Conservation (phyloP, 2,329 filamentous ascomycete species). For the Trichoderma koningiopsis region DNA sequence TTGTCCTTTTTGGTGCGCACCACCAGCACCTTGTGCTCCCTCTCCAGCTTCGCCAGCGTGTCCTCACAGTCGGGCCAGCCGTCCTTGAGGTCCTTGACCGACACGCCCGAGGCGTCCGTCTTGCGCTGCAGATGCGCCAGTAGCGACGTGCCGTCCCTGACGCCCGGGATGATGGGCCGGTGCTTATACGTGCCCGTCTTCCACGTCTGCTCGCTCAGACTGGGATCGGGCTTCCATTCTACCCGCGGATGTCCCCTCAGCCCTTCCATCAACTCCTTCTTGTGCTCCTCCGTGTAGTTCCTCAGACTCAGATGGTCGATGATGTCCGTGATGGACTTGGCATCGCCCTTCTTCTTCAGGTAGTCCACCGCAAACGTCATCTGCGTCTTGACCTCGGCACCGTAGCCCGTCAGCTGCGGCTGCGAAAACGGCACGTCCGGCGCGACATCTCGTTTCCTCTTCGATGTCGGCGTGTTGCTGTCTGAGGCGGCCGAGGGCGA, state of each 20-base stretch:
- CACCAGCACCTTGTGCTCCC: conserved; percentile 77
- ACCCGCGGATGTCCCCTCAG: conserved; percentile 66
- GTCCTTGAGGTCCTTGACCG: conserved; percentile 90
- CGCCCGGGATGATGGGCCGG: conserved; percentile 76
- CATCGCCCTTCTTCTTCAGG: conserved; percentile 69
- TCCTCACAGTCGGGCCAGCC: conserved; percentile 88
- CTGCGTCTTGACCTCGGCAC: conserved; percentile 81
- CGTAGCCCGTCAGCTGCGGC: conserved; percentile 73
- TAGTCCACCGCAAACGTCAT: conserved; percentile 85
- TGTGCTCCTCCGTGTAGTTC: conserved; percentile 60
- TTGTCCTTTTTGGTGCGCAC: conserved; percentile 92
- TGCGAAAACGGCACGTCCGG: conserved; percentile 69
- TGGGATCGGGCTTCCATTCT: conserved; percentile 56
- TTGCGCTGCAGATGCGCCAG: conserved; percentile 80
- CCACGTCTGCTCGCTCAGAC: conserved; percentile 68
- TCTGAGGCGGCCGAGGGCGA: conserved; percentile 61
- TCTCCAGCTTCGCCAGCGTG: conserved; percentile 76
- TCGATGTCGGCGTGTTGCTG: conserved; percentile 64
- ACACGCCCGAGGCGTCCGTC: conserved; percentile 76
- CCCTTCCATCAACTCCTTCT: conserved; percentile 66
- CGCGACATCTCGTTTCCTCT: conserved; percentile 59
- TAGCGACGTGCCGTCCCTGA: conserved; percentile 75
- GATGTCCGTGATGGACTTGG: conserved; percentile 74
- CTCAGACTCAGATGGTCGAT: conserved; percentile 78
- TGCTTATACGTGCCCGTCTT: conserved; percentile 76